phyloP scores from a whole-genome alignment of 495 filamentous ascomycete species.

The Penicillium psychrofluorescens region DNA sequence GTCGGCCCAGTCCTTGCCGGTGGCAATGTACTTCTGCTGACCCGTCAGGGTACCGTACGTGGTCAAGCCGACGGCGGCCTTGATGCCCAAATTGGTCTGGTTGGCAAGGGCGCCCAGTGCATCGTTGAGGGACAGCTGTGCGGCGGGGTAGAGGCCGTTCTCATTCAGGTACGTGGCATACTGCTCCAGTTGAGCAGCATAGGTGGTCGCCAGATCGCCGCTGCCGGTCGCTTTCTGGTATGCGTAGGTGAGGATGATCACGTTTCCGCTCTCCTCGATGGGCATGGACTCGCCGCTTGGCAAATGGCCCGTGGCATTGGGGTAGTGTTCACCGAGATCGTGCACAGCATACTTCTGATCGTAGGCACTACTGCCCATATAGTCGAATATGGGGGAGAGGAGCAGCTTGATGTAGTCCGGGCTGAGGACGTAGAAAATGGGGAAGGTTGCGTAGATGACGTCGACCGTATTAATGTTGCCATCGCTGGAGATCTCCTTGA shows the following conservation, averaged over 20 bases:
- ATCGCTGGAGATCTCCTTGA: slow-evolving; percentile 43
- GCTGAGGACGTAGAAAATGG: slow-evolving; percentile 32
- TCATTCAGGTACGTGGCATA: slow-evolving; percentile 42
- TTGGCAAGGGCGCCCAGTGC: slow-evolving; percentile 37
- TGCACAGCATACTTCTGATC: slow-evolving; percentile 28
- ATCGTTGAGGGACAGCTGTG: slow-evolving; percentile 44
- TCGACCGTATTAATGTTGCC: slow-evolving; percentile 45
- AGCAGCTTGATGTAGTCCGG: slow-evolving; percentile 35
- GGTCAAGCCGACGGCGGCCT: slow-evolving; percentile 41
- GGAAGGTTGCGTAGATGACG: slow-evolving; percentile 35
- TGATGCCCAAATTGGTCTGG: slow-evolving; percentile 46
- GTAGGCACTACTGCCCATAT: slow-evolving; percentile 26
- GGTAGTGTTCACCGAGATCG: slow-evolving; percentile 29
- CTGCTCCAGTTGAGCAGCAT: slow-evolving; percentile 21
- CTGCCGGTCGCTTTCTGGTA: slow-evolving; percentile 29
- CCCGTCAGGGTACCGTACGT: slow-evolving; percentile 27
- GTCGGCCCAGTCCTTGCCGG: slow-evolving; percentile 25
- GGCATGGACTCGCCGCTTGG: slow-evolving; percentile 27
- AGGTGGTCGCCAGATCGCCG: slow-evolving; percentile 15
- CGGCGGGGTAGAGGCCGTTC: slow-evolving; percentile 32
- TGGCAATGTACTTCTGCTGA: slow-evolving; percentile 25
- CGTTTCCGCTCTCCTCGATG: slow-evolving; percentile 29
- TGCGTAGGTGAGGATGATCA: slow-evolving; percentile 33
- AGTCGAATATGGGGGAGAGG: slow-evolving; percentile 34
- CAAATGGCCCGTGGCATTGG: slow-evolving; percentile 36